These are phyloP conservation scores for Plantago major DNA, from an alignment of 257 asterid species.

Conservation along the genomic window DNA sequence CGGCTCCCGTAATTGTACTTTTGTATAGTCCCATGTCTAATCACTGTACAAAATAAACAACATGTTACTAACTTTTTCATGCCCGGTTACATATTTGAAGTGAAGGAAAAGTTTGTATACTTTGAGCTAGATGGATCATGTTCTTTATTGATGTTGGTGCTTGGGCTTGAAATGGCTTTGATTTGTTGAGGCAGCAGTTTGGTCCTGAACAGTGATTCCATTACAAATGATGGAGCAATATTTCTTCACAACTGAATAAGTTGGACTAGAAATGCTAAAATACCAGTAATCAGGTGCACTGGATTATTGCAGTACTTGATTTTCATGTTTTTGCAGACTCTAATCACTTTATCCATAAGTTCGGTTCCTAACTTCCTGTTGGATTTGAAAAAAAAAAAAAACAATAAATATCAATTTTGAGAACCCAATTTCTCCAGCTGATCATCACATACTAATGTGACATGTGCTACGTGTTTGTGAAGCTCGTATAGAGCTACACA, in stretches of 20 bases:
- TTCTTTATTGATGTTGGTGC: constrained; percentile 63
- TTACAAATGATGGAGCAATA: neutral
- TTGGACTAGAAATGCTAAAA: neutral
- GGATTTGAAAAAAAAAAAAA: neutral
- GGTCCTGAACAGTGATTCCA: constrained; percentile 34
- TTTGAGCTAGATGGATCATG: constrained; percentile 43
- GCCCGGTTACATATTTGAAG: neutral
- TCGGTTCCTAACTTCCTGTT: constrained; percentile 52
- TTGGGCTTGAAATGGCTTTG: constrained; percentile 29
- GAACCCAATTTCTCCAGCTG: too few relatives aligned
- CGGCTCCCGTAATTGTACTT: constrained; percentile 53
- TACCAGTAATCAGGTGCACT: constrained; percentile 51
- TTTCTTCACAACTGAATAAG: neutral
- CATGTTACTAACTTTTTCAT: neutral
- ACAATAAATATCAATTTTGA: too few relatives aligned
- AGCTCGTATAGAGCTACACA: too few relatives aligned
- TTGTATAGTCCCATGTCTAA: constrained; percentile 37
- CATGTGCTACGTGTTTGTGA: too few relatives aligned
- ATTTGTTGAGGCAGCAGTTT: constrained; percentile 41
- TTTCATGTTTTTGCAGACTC: constrained; percentile 24
- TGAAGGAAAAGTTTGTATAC: constrained; percentile 17
- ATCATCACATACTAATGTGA: too few relatives aligned
- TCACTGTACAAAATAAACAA: constrained; percentile 19
- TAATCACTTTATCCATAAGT: constrained; percentile 51
- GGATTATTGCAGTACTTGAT: constrained; percentile 32